Evolutionary conservation across 495 filamentous ascomycete genomes (phyloP), one percentile per base, ranked within the genome.

Genomic region (Collariella sp.): DNA sequence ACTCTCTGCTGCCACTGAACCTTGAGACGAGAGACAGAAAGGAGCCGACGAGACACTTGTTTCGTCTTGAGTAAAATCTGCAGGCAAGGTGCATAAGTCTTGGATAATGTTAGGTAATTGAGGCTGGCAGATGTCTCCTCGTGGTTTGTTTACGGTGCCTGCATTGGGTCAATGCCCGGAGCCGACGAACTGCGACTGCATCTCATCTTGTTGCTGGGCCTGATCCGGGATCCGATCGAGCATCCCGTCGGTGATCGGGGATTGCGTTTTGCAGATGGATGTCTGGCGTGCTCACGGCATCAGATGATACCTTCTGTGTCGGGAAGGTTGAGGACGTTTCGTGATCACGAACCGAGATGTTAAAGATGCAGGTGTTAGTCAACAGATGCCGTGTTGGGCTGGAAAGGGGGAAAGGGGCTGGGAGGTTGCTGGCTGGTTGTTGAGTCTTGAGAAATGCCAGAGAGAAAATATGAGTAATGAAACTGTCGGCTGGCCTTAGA

Each of bases 261-360:
- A 52, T 52, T 39, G 24, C 50, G 50, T 35, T 42, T 52, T 40
- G n/a, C 41, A 40, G 39, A 45, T 44, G 50, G 24, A 19, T 20
- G 19, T 45, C 42, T 54, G 42, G 38, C 43, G 43, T 54, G 31
- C 26, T 46, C 33, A 46, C 46, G 50, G 50, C 40, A 52, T 35
- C 29, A 35, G 19, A 29, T 43, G 34, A 41, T 31, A 31, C 26
- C 26, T 31, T 31, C 26, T 38, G 9, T n/a, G 42, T 6, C 11
- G 26, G 7, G 29, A 15, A 5, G 36, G 29, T 29, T 12, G 33
- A 50, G 18, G 20, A n/a, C 29, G 31, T 50, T 19, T 50, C 11
- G 23, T 35, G 29, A 38, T 12, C 46, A 22, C 29, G 15, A 31
- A n/a, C n/a, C n/a, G n/a, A n/a, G n/a, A n/a, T n/a, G n/a, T n/a